phyloP scores from a whole-genome alignment of 495 filamentous ascomycete species.

The Haplographium delicatum region DNA sequence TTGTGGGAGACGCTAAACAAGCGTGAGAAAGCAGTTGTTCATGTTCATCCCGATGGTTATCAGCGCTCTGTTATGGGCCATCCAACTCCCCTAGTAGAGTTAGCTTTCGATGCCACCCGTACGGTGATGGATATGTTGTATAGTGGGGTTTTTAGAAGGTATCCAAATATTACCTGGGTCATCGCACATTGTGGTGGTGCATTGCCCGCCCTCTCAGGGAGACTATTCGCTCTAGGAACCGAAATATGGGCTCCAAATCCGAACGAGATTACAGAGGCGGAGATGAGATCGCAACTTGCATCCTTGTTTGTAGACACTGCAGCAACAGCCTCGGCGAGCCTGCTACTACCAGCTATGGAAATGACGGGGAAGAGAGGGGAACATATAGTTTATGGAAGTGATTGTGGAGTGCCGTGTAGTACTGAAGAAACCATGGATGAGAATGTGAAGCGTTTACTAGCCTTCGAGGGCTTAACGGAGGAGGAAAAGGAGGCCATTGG shows the following conservation, averaged over 20 bases:
- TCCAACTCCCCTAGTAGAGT: not conserved
- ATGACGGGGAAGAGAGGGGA: not conserved
- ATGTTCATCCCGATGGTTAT: not conserved
- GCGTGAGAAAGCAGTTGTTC: constrained; percentile 21
- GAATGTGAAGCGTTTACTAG: not conserved
- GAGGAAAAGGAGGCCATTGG: not conserved
- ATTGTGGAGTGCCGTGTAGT: not conserved
- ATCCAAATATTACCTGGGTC: not conserved
- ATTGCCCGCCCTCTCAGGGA: constrained; percentile 1
- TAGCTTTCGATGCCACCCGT: not conserved
- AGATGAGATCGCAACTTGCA: not conserved
- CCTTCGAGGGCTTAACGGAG: not conserved
- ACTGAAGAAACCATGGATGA: not conserved
- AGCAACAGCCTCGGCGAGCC: not conserved
- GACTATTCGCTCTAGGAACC: not conserved
- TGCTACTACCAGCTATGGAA: not conserved
- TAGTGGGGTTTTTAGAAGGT: not conserved
- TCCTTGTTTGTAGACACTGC: constrained; percentile 6
- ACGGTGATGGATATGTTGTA: constrained; percentile 6
- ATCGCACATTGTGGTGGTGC: constrained; percentile 8
- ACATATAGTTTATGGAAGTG: not conserved
- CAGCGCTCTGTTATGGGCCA: not conserved
- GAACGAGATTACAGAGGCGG: not conserved
- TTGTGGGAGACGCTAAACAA: constrained; percentile 29
- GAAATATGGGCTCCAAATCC: constrained; percentile 5